Percentiles rank a stretch among this genome's conserved stretches.
Conservation (phyloP, 441 rosid genomes). For the Metrosideros polymorpha region DNA sequence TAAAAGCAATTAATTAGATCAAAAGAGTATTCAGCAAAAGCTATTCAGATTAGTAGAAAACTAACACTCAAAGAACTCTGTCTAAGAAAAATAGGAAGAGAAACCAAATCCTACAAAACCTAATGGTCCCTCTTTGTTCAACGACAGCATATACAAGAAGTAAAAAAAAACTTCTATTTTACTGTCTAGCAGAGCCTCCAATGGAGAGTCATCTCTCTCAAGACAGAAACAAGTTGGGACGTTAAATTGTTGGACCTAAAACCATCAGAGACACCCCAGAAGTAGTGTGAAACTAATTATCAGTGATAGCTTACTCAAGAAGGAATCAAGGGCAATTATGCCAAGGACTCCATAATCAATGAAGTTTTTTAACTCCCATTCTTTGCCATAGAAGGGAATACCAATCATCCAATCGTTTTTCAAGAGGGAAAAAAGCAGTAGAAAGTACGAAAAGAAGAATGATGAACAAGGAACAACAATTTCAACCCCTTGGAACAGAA, state of each 20-base stretch:
- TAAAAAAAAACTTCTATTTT: background rate
- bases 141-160: accelerated
- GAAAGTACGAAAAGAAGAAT: background rate
- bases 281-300: background rate
- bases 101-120: background rate
- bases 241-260: background rate
- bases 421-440: background rate
- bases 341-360: background rate
- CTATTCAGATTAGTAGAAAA: background rate
- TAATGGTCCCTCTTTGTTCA: accelerated
- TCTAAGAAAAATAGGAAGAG: background rate
- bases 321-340: background rate
- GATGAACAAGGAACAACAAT: background rate
- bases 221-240: background rate
- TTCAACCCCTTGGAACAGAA: background rate
- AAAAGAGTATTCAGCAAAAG: background rate
- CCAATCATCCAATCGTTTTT: background rate
- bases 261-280: background rate
- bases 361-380: background rate
- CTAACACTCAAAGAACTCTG: background rate
- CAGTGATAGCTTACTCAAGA: background rate
- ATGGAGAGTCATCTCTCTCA: background rate
- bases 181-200: accelerated
- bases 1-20: conserved; percentile 15
- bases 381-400: background rate